Evolutionary conservation across 164 flowering plant species (phyloP), one percentile per base, ranked within the genome.

Genomic region (Liquidambar formosana): DNA sequence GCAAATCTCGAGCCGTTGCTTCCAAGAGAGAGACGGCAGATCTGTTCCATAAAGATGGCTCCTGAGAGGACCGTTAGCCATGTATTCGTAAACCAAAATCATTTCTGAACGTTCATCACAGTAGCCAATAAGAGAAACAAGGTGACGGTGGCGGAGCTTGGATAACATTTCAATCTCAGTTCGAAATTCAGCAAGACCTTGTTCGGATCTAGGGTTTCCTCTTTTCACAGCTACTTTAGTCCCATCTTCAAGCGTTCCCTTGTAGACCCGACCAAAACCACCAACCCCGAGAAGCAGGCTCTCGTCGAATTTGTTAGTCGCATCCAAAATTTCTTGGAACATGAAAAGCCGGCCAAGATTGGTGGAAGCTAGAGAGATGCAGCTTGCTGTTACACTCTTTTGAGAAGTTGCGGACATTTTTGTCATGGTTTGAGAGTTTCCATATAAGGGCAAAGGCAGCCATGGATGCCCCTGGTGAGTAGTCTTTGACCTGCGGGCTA

Each of bases 141-240:
- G 89, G 73, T 94, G 98, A 21, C 93, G 96, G 71, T 94, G 98
- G 9, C 98, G 90, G 18, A 94, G 92, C 83, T 94, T 92, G 28
- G 98, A 94, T 25, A 94, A 66, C 97, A 92, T 92, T 76, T 90
- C 92, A 69, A 94, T 92, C 75, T 94, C 98, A 25, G 97, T 94
- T 61, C 90, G 78, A 74, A 94, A 94, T 73, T 94, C 98, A 47
- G 97, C 91, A 47, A 90, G 79, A 44, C 98, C 98, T 83, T 94
- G 98, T 70, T 90, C 93, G 5, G 97, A 90, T 74, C 97, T 76
- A 15, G 94, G 93, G 63, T 94, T 90, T 26, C 97, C 97, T 81
- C 98, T 86, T 73, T 94, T 94, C 41, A 92, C 96, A 27, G 97
- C 98, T 2, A 94, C 92, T 45, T 74, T 73, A 2, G 87, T 92